Evolutionary conservation across 768 basidiomycete genomes (phyloP).

Genomic region (Termitomyces sp.): DNA sequence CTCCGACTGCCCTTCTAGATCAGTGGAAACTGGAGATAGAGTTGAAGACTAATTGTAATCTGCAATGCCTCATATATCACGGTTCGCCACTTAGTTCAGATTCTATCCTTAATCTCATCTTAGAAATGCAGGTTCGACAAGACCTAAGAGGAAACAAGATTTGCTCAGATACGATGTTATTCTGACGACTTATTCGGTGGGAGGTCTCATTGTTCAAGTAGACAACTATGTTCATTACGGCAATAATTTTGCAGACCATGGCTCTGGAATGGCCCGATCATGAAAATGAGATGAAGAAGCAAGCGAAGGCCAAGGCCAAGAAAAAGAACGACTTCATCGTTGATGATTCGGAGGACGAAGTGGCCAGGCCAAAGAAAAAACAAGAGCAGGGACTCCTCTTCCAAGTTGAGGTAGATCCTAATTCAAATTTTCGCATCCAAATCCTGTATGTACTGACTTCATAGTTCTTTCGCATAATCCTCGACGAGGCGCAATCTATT

Average conservation of each 20-base stretch:
- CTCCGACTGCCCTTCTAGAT: constrained; percentile 60
- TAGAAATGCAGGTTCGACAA: constrained; percentile 34
- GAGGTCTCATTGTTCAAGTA: constrained; percentile 2
- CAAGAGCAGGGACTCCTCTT: constrained; percentile 42
- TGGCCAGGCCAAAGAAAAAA: constrained; percentile 25
- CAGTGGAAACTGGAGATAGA: constrained; percentile 67
- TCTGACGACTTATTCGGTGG: constrained; percentile 50
- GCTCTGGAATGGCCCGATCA: constrained; percentile 56
- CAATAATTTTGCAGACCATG: constrained; percentile 41
- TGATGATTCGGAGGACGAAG: constrained; percentile 33
- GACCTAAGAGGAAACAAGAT: constrained; percentile 42
- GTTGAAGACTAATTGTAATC: constrained; percentile 44
- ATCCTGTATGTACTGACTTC: neutral
- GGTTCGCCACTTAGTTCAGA: constrained; percentile 25
- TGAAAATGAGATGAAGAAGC: constrained; percentile 44
- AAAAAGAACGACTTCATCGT: constrained; percentile 29
- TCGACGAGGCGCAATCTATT: constrained; percentile 58
- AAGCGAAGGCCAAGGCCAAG: constrained; percentile 24
- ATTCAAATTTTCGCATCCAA: constrained; percentile 1
- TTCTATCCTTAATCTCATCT: neutral
- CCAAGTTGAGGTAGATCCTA: constrained; percentile 45
- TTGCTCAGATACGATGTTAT: constrained; percentile 59
- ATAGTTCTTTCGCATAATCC: constrained; percentile 49
- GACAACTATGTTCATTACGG: neutral
- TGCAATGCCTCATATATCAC: constrained; percentile 62